Conservation (phyloP, 495 filamentous ascomycete species). For the Penicillium soppii region DNA sequence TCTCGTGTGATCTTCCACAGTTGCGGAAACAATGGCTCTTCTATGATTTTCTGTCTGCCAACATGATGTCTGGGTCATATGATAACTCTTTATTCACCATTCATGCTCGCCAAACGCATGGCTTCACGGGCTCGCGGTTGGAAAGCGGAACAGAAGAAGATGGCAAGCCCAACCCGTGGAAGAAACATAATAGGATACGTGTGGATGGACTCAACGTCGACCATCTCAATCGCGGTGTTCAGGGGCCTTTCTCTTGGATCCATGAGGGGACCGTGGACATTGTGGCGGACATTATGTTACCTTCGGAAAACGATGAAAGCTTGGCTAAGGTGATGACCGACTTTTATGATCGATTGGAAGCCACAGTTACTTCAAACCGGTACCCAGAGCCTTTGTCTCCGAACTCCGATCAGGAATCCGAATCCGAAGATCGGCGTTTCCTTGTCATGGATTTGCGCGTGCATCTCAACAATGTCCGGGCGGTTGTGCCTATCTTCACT, state of each 20-base stretch:
- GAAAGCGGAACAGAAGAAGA: constrained; percentile 51
- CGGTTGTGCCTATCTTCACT: constrained; percentile 88
- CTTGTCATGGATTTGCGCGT: constrained; percentile 87
- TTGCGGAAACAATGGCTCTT: constrained; percentile 95
- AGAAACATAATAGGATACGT: constrained; percentile 86
- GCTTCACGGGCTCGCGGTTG: constrained; percentile 57
- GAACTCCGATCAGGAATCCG: constrained; percentile 6
- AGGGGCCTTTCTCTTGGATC: constrained; percentile 97
- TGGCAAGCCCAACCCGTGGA: constrained; percentile 64
- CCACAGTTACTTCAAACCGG: constrained; percentile 77
- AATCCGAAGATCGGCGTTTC: constrained; percentile 61
- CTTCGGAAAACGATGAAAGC: constrained; percentile 78
- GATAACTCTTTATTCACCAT: constrained; percentile 97
- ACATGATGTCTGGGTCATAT: constrained; percentile 92
- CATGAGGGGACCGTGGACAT: constrained; percentile 95
- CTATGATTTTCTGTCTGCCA: constrained; percentile 94
- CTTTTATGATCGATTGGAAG: constrained; percentile 91
- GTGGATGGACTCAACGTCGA: constrained; percentile 95
- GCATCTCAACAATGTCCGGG: constrained; percentile 88
- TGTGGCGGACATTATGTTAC: constrained; percentile 91
- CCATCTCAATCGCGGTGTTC: constrained; percentile 89
- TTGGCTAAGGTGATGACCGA: constrained; percentile 90
- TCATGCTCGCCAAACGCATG: constrained; percentile 86
- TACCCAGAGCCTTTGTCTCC: constrained; percentile 29
- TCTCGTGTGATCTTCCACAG: constrained; percentile 88